These are phyloP conservation scores for Backusella sp. DNA, from an alignment of 192 early-diverging fungal species.

Conservation along the genomic window DNA sequence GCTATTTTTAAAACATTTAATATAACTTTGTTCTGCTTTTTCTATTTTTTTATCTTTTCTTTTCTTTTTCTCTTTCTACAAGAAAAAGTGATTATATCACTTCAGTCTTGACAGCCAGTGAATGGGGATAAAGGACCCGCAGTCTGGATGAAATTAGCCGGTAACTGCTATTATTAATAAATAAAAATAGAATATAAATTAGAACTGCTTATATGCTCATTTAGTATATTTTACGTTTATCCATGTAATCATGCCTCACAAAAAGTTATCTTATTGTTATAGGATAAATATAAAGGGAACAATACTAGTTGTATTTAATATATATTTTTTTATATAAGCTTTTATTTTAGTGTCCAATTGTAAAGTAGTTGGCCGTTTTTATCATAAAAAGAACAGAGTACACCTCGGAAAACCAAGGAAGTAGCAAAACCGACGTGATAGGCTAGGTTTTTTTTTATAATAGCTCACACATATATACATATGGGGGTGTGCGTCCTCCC, in stretches of 20 bases:
- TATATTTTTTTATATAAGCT: background rate
- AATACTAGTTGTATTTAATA: background rate
- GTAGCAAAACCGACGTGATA: background rate
- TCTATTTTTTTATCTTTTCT: background rate
- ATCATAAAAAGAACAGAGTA: background rate
- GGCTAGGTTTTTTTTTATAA: conserved; percentile 7
- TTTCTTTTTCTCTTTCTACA: background rate
- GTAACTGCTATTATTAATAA: background rate
- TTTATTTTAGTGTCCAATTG: background rate
- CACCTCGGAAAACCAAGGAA: background rate
- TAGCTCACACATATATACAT: background rate
- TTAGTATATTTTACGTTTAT: background rate
- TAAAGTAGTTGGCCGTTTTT: background rate
- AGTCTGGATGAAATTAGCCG: background rate
- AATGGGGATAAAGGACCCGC: background rate
- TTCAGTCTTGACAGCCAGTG: background rate
- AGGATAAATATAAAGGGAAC: background rate
- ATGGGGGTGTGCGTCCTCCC: background rate
- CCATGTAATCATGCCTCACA: background rate
- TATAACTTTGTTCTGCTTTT: background rate
- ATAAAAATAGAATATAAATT: background rate
- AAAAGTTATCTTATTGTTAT: background rate
- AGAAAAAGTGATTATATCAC: background rate
- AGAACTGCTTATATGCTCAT: background rate
- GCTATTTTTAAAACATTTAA: background rate